phyloP scores from a whole-genome alignment of 192 early-diverging fungal genomes.

The Funneliformis geosporum region DNA sequence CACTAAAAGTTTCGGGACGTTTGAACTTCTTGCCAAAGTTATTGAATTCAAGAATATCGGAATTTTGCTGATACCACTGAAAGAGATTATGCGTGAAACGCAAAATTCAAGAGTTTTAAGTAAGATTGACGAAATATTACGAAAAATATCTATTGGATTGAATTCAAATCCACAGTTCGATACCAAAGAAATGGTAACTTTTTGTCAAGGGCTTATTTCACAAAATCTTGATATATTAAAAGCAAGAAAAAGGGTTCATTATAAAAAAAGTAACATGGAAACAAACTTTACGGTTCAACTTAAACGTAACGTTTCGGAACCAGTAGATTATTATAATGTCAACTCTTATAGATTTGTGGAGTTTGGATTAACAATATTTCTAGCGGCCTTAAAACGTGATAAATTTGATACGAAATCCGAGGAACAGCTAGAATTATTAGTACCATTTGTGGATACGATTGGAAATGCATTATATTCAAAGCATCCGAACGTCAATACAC shows the following conservation, averaged over 20 bases:
- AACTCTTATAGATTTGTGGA: conserved; percentile 92
- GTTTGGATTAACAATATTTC: conserved; percentile 89
- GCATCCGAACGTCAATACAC: conserved; percentile 65
- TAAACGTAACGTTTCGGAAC: conserved; percentile 58
- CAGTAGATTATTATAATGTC: conserved; percentile 76
- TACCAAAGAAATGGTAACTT: conserved; percentile 69
- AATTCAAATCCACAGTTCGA: conserved; percentile 73
- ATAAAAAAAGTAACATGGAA: conserved; percentile 57
- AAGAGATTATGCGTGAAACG: conserved; percentile 84
- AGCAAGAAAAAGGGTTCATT: conserved; percentile 55
- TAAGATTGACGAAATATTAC: conserved; percentile 81
- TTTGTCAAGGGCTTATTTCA: conserved; percentile 83
- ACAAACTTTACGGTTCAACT: conserved; percentile 74
- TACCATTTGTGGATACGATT: conserved; percentile 79
- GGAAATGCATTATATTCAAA: conserved; percentile 85
- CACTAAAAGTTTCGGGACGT: conserved; percentile 80
- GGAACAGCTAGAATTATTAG: conserved; percentile 69
- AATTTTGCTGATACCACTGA: conserved; percentile 78
- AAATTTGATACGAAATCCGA: conserved; percentile 56
- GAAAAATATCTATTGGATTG: conserved; percentile 74
- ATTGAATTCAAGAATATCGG: conserved; percentile 69
- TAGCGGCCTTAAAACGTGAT: conserved; percentile 63
- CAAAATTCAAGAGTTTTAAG: conserved; percentile 72
- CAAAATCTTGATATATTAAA: conserved; percentile 81
- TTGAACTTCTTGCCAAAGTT: conserved; percentile 78